A percentile compares a stretch with the other conserved stretches of the same genome.
phyloP scores from a whole-genome alignment of 257 asterid genomes.

The Solanum rostratum region DNA sequence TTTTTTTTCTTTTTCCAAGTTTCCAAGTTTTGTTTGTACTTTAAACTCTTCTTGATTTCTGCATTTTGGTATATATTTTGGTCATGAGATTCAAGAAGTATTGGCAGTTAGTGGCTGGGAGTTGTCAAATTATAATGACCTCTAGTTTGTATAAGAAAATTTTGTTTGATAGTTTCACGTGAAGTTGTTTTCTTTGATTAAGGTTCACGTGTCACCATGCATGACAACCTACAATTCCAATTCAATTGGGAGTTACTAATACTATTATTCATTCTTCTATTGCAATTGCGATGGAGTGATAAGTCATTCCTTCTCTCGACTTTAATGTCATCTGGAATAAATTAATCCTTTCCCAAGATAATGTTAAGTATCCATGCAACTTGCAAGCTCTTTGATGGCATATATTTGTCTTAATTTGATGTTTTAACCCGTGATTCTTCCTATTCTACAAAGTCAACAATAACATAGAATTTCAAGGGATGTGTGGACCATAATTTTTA shows the following conservation, averaged over 20 bases:
- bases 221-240: not conserved
- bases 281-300: not conserved
- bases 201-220: constrained; percentile 16
- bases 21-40: not conserved
- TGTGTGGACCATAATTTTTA: not conserved
- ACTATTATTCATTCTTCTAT: too few species aligned
- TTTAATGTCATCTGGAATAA: too few species aligned
- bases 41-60: not conserved
- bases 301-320: not conserved
- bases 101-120: constrained; percentile 3
- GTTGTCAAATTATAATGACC: not conserved
- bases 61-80: not conserved
- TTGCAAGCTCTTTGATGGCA: not conserved
- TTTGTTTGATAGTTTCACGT: constrained; percentile 27
- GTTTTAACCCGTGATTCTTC: not conserved
- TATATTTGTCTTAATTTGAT: not conserved
- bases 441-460: not conserved
- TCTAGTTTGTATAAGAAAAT: not conserved
- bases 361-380: not conserved
- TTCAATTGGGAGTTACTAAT: not conserved
- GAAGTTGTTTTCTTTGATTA: constrained; percentile 1
- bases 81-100: not conserved
- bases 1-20: not conserved
- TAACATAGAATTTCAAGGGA: not conserved
- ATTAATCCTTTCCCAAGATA: not conserved